These are phyloP conservation scores for Aspergillus coremiiformis DNA, from an alignment of 495 filamentous ascomycete species.

Conservation along the genomic window DNA sequence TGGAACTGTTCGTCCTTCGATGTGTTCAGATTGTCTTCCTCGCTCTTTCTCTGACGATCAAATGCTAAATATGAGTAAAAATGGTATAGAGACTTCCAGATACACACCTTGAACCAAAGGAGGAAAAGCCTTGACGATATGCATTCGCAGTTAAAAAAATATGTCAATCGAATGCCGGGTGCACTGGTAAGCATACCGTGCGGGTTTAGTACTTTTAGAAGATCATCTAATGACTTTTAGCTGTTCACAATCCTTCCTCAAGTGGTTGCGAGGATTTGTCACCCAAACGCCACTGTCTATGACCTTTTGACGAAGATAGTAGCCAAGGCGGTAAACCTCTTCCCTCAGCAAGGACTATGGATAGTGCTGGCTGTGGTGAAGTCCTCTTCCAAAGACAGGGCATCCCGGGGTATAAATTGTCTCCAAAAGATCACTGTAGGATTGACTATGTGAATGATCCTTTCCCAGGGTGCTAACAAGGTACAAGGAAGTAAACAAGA, in stretches of 20 bases:
- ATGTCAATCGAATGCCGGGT: conserved; percentile 66
- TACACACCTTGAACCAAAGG: conserved; percentile 47
- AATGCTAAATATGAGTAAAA: conserved; percentile 2
- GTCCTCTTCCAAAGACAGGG: conserved; percentile 45
- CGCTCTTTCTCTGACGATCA: background rate
- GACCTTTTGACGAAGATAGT: conserved; percentile 69
- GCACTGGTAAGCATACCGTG: conserved; percentile 46
- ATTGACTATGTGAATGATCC: background rate
- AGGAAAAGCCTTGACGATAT: conserved; percentile 61
- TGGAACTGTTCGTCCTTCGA: background rate
- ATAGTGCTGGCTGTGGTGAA: conserved; percentile 74
- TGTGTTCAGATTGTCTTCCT: too few species aligned
- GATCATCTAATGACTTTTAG: conserved; percentile 22
- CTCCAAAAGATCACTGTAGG: conserved; percentile 41
- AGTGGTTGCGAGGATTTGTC: conserved; percentile 84
- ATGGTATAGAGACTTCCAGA: conserved; percentile 46
- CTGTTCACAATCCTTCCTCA: conserved; percentile 92
- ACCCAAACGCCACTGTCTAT: conserved; percentile 70
- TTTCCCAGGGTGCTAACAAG: conserved; percentile 11
- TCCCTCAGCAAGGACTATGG: conserved; percentile 94
- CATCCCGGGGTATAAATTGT: conserved; percentile 39
- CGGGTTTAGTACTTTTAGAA: background rate
- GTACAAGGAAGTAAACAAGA: conserved; percentile 37
- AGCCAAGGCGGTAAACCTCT: conserved; percentile 64
- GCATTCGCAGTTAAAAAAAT: conserved; percentile 66